A percentile compares a stretch with the other conserved stretches of the same genome.
phyloP scores from a whole-genome alignment of 2,329 filamentous ascomycete species.

The Lachnellula cervina region DNA sequence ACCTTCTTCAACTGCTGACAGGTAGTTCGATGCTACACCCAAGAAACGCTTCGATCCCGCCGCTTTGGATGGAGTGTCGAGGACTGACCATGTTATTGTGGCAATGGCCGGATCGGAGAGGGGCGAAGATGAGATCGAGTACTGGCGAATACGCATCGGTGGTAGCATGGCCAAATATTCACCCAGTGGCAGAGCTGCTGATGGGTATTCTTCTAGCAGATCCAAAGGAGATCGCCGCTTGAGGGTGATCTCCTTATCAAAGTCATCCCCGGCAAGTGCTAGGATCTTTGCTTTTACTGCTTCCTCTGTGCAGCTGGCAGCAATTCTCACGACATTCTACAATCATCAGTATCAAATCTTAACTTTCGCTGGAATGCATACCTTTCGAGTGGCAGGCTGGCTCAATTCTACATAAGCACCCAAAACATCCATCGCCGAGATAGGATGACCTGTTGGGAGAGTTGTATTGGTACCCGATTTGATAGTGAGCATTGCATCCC shows the following conservation, averaged over 20 bases:
- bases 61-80: conserved; percentile 40
- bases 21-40: conserved; percentile 46
- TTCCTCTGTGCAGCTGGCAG: conserved; percentile 42
- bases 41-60: conserved; percentile 41
- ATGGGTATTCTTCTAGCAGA: conserved; percentile 59
- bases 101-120: conserved; percentile 41
- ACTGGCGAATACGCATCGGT: conserved; percentile 73
- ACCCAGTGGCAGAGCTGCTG: conserved; percentile 56
- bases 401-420: conserved; percentile 55
- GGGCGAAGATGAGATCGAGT: conserved; percentile 74
- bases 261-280: conserved; percentile 32
- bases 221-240: conserved; percentile 63
- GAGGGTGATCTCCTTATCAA: conserved; percentile 26
- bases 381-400: conserved; percentile 51
- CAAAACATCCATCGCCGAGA: conserved; percentile 50
- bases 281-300: conserved; percentile 38
- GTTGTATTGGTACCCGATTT: conserved; percentile 35
- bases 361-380: conserved; percentile 1
- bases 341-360: neutral
- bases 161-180: conserved; percentile 68
- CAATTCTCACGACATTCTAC: conserved; percentile 42
- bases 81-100: conserved; percentile 57
- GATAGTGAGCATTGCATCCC: conserved; percentile 52
- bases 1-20: conserved; percentile 36
- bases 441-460: conserved; percentile 41